A percentile compares a stretch with the other conserved stretches of the same genome.
These are phyloP conservation scores for Salicornia ramosissima DNA, from an alignment of 148 eudicot genomes.

Conservation along the genomic window DNA sequence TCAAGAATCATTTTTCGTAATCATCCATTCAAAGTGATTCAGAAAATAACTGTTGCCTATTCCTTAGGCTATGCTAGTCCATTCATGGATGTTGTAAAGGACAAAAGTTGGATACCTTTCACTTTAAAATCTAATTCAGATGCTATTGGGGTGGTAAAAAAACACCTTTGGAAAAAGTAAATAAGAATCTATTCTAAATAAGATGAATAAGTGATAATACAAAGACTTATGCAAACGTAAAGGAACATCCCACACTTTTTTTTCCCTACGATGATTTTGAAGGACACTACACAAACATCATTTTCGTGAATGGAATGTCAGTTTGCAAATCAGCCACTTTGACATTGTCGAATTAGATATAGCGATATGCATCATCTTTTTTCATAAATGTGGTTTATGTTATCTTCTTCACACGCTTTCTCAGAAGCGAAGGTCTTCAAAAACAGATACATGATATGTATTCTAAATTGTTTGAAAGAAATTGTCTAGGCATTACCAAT, in stretches of 20 bases:
- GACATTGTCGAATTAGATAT: neutral
- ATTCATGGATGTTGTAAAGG: neutral
- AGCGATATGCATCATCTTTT: neutral
- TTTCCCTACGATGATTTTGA: slow-evolving; percentile 1
- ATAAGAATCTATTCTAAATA: slow-evolving; percentile 14
- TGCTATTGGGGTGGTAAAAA: slow-evolving; percentile 8
- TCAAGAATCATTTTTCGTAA: slow-evolving; percentile 12
- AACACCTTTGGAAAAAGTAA: slow-evolving; percentile 20
- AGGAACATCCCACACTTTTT: slow-evolving; percentile 1
- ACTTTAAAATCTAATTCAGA: slow-evolving; percentile 1
- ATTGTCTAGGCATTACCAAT: neutral
- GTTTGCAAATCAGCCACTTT: neutral
- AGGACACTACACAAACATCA: neutral
- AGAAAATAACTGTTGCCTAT: neutral
- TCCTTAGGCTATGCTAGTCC: slow-evolving; percentile 1
- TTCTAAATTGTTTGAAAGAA: neutral
- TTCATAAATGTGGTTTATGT: neutral
- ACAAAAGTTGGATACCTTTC: neutral
- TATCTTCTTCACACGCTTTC: neutral
- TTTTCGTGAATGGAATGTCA: neutral
- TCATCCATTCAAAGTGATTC: neutral
- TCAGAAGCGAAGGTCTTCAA: no score
- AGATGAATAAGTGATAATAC: slow-evolving; percentile 7
- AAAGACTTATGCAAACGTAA: slow-evolving; percentile 7
- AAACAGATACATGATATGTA: no score